A percentile compares a stretch with the other conserved stretches of the same genome.
Evolutionary conservation across 257 asterid species (phyloP).

Genomic region (Solanum boliviense): DNA sequence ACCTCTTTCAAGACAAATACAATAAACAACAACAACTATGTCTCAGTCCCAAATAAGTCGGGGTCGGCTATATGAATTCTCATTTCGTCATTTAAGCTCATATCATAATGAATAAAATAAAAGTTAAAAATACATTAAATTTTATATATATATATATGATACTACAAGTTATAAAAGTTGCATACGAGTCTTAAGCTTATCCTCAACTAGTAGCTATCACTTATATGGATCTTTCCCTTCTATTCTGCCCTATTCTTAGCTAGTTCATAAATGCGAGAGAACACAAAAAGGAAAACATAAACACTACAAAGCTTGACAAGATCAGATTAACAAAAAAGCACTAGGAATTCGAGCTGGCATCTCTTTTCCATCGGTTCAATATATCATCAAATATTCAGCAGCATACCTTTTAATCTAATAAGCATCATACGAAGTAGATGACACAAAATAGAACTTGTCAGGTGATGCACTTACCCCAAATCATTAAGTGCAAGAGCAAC

Average conservation of each 20-base stretch:
- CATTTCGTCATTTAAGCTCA: neutral
- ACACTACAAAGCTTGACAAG: neutral
- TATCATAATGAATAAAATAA: neutral
- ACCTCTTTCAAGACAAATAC: neutral
- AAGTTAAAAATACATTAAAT: neutral
- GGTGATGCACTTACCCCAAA: constrained; percentile 59
- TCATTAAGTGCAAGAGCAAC: constrained; percentile 90
- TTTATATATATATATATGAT: neutral
- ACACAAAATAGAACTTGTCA: neutral
- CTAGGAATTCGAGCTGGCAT: neutral
- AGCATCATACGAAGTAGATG: neutral
- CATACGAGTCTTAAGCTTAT: neutral
- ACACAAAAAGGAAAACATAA: neutral
- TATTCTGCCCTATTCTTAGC: neutral
- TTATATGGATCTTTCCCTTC: neutral
- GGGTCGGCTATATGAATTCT: neutral
- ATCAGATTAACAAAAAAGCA: neutral
- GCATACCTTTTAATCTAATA: neutral
- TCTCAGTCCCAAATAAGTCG: neutral
- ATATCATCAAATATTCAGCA: neutral
- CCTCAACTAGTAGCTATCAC: neutral
- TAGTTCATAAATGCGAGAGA: neutral
- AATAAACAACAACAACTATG: neutral
- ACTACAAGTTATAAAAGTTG: neutral
- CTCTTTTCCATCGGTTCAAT: neutral